phyloP scores from a whole-genome alignment of 495 filamentous ascomycete species.

The Daldinia grandis region DNA sequence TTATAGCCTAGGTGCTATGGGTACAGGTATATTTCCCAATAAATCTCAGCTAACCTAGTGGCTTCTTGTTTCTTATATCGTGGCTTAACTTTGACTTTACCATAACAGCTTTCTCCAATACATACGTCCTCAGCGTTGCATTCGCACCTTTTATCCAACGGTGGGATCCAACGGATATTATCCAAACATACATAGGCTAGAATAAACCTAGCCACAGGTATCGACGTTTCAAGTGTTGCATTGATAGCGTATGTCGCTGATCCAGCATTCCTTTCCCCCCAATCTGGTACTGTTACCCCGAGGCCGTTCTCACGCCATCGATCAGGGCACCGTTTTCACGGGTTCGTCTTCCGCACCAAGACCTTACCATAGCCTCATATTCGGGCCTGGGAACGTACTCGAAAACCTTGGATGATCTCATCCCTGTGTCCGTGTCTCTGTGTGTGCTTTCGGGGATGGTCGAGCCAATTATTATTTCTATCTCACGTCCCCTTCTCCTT shows the following conservation, averaged over 20 bases:
- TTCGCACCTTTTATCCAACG: constrained; percentile 38
- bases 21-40: background rate
- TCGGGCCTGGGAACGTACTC: constrained; percentile 12
- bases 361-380: constrained; percentile 27
- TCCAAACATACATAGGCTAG: constrained; percentile 38
- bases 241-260: constrained; percentile 28
- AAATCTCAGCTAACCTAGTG: constrained; percentile 17
- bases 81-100: constrained; percentile 13
- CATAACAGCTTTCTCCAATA: constrained; percentile 10
- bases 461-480: constrained; percentile 25
- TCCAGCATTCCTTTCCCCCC: constrained; percentile 28
- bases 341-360: constrained; percentile 33
- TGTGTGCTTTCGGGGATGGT: background rate
- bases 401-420: constrained; percentile 25
- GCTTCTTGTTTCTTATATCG: constrained; percentile 4
- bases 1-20: constrained; percentile 7
- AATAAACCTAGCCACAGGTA: constrained; percentile 18
- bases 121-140: constrained; percentile 28
- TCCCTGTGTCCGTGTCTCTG: constrained; percentile 26
- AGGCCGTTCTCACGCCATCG: constrained; percentile 29
- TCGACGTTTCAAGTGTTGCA: constrained; percentile 32
- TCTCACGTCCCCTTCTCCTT: constrained; percentile 13
- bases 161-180: constrained; percentile 29
- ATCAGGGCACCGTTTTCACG: constrained; percentile 25
- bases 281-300: constrained; percentile 14